A percentile compares a stretch with the other conserved stretches of the same genome.
These are phyloP conservation scores for Dovyalis caffra DNA, from an alignment of 345 rosid species.

Conservation along the genomic window DNA sequence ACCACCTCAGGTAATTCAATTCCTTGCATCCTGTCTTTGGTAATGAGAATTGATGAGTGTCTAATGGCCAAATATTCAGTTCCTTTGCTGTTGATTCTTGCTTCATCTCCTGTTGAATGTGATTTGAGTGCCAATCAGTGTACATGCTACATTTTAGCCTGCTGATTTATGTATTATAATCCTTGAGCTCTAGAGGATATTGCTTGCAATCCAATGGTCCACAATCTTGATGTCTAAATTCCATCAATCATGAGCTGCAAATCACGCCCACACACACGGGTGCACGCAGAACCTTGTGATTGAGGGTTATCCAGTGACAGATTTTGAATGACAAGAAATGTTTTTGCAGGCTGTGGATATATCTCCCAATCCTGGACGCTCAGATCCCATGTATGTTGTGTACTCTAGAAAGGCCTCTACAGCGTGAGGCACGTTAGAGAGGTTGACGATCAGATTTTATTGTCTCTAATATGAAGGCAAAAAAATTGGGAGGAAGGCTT, in stretches of 20 bases:
- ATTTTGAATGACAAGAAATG: not conserved
- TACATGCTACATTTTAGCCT: no score
- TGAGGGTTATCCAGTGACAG: not conserved
- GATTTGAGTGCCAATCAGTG: no score
- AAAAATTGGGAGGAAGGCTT: not conserved
- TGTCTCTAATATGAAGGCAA: not conserved
- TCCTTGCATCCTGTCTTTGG: not conserved
- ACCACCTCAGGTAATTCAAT: slow-evolving; percentile 69
- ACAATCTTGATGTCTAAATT: no score
- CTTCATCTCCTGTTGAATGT: not conserved
- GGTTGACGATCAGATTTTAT: slow-evolving; percentile 12
- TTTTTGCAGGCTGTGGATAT: slow-evolving; percentile 76
- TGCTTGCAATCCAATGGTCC: no score
- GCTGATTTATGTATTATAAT: no score
- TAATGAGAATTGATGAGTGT: not conserved
- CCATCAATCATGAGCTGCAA: no score
- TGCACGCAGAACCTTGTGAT: not conserved
- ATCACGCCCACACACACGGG: not conserved
- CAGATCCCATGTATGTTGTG: slow-evolving; percentile 85
- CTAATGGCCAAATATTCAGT: no score
- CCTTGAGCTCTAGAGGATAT: no score
- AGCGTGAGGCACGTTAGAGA: slow-evolving; percentile 28
- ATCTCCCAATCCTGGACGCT: slow-evolving; percentile 83
- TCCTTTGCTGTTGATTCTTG: not conserved
- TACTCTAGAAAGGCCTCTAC: slow-evolving; percentile 61